A percentile compares a stretch with the other conserved stretches of the same genome.
These are phyloP conservation scores for Coemansia sp. DNA, from an alignment of 192 early-diverging fungal genomes.

Conservation along the genomic window DNA sequence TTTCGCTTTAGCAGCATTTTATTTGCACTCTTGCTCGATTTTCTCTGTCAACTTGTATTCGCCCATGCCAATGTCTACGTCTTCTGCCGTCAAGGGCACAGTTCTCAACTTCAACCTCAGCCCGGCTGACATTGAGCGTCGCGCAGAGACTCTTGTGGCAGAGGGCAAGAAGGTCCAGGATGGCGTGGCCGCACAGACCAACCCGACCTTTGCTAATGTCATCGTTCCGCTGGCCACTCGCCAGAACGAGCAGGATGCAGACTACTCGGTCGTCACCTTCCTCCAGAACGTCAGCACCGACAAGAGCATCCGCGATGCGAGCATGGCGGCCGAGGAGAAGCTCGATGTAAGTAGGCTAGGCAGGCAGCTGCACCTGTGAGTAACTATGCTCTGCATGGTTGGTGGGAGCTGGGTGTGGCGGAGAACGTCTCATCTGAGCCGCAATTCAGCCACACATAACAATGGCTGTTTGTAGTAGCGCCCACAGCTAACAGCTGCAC, in stretches of 20 bases:
- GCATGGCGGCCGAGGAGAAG: constrained; percentile 60
- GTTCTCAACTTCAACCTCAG: constrained; percentile 48
- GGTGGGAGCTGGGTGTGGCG: background rate
- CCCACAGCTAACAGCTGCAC: background rate
- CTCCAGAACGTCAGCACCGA: constrained; percentile 55
- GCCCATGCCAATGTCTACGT: background rate
- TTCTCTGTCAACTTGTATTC: background rate
- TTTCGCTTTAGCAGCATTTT: constrained; percentile 4
- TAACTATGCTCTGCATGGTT: background rate
- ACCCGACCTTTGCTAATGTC: constrained; percentile 51
- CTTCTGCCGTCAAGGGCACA: constrained; percentile 25
- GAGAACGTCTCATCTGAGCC: background rate
- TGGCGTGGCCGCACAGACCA: constrained; percentile 32
- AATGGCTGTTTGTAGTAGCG: background rate
- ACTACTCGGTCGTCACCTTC: constrained; percentile 39
- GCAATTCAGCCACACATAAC: constrained; percentile 1
- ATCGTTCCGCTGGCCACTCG: constrained; percentile 41
- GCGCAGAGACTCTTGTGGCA: constrained; percentile 27
- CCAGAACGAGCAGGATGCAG: constrained; percentile 38
- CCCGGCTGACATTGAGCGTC: constrained; percentile 25
- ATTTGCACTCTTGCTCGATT: constrained; percentile 1
- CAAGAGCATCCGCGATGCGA: constrained; percentile 65
- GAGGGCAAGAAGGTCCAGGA: constrained; percentile 41
- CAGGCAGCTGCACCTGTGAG: background rate
- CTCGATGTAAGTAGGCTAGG: constrained; percentile 50